Base-by-base conservation (phyloP, 2,329 filamentous ascomycete genomes). In the Colletotrichum truncatum region DNA sequence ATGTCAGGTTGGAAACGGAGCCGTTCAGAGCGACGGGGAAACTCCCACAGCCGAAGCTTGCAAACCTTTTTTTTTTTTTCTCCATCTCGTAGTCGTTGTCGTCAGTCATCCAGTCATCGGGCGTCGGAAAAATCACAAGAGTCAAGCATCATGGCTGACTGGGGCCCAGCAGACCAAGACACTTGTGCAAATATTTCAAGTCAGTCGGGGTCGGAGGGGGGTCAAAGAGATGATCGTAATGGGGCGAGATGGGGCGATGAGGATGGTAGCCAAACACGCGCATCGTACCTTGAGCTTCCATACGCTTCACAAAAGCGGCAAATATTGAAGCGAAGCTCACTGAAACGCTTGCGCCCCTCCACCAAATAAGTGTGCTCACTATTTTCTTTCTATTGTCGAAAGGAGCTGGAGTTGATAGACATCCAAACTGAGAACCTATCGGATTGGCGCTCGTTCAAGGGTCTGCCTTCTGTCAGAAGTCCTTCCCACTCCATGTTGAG, bases 1-100 rank as follows among this genome's bases (percentile, higher is more conserved):
- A 61, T 54, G 30, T 36, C 56, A 55, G 51, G 51, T 57, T 53
- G 38, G 64, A 66, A 32, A 66, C 57, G 23, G 41, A 30, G 51
- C 64, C 45, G 36, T 16, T 58, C 11, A 64, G 30, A n/a, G 14
- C 25, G 38, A 39, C 26, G 58, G 25, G 51, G 53, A 58, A 59
- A 58, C 16, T 36, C 41, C 53, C 34, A 57, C 30, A 14, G 32
- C n/a, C 9, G 38, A 46, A 11, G 18, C 26, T 23, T 49, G 57
- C 64, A 64, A 64, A 64, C 34, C 48, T 34, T 48, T 46, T n/a
- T n/a, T n/a, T n/a, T n/a, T n/a, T n/a, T n/a, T n/a, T n/a, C n/a
- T n/a, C n/a, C n/a, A n/a, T n/a, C n/a, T n/a, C n/a, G n/a, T n/a
- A n/a, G n/a, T n/a, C n/a, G 25, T 30, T 45, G 58, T 32, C 28